Conservation (phyloP, 2,329 filamentous ascomycete genomes). For the Scedosporium aurantiacum region DNA sequence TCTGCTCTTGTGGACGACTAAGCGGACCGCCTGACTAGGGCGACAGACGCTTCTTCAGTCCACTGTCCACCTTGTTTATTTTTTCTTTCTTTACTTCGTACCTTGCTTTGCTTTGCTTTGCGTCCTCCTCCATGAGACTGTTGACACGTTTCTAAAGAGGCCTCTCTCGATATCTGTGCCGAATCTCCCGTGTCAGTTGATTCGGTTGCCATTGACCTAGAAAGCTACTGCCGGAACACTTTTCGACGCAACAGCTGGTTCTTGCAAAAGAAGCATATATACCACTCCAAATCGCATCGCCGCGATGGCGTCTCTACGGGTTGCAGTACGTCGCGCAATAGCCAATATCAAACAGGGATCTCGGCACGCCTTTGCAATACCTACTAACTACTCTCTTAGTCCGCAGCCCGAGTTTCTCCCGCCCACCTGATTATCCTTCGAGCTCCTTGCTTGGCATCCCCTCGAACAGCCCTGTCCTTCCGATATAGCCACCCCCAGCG, state of each 20-base stretch:
- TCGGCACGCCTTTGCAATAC: background rate
- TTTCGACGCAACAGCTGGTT: background rate
- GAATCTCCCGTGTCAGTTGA: background rate
- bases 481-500: background rate
- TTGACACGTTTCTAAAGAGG: too few relatives aligned
- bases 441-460: background rate
- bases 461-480: background rate
- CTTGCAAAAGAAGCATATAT: background rate
- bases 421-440: background rate
- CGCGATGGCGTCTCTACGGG: conserved; percentile 4
- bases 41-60: background rate
- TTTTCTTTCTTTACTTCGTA: too few relatives aligned
- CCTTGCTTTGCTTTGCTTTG: background rate
- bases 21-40: conserved; percentile 4
- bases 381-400: background rate
- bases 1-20: background rate
- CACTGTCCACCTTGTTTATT: background rate
- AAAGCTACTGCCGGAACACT: background rate
- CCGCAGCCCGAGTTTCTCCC: background rate
- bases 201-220: background rate
- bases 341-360: background rate
- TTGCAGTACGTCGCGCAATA: background rate
- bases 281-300: background rate
- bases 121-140: background rate
- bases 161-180: background rate